Conservation (phyloP, 331 rosid genomes). For the Quercus tomentella region DNA sequence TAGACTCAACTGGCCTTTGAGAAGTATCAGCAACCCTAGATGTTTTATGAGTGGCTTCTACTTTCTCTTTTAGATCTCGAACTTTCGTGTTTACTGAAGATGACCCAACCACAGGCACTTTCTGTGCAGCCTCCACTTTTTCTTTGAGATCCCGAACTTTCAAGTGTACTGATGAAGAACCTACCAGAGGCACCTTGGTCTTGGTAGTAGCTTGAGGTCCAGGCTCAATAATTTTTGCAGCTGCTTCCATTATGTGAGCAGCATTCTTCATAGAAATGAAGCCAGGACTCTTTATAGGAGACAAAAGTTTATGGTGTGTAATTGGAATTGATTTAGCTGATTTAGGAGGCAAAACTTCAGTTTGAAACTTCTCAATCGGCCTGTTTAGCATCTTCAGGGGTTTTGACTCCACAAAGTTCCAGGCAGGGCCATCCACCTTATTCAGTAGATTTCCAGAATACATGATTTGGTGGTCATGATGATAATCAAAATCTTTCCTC, state of each 20-base stretch:
- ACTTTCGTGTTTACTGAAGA: conserved; percentile 49
- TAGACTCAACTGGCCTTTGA: conserved; percentile 61
- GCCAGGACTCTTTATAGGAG: conserved; percentile 82
- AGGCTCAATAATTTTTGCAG: conserved; percentile 82
- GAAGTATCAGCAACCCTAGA: conserved; percentile 46
- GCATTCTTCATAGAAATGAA: conserved; percentile 73
- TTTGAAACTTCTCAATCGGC: conserved; percentile 91
- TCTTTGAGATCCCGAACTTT: conserved; percentile 75
- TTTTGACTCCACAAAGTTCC: conserved; percentile 47
- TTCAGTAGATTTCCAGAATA: conserved; percentile 55
- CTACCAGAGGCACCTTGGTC: conserved; percentile 41
- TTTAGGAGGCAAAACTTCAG: conserved; percentile 89
- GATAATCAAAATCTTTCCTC: conserved; percentile 44
- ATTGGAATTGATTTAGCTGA: conserved; percentile 85
- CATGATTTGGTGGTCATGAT: conserved; percentile 42
- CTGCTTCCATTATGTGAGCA: conserved; percentile 96
- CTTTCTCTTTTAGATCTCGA: conserved; percentile 54
- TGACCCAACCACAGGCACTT: conserved; percentile 41
- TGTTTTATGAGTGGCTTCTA: conserved; percentile 50
- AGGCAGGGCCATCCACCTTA: conserved; percentile 37
- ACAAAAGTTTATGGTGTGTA: conserved; percentile 89
- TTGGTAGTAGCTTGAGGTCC: conserved; percentile 53
- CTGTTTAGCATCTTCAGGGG: conserved; percentile 47
- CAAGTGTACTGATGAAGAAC: conserved; percentile 60
- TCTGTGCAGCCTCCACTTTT: conserved; percentile 65